These are phyloP conservation scores for Collybia mongolica DNA, from an alignment of 768 basidiomycete genomes.

Conservation along the genomic window DNA sequence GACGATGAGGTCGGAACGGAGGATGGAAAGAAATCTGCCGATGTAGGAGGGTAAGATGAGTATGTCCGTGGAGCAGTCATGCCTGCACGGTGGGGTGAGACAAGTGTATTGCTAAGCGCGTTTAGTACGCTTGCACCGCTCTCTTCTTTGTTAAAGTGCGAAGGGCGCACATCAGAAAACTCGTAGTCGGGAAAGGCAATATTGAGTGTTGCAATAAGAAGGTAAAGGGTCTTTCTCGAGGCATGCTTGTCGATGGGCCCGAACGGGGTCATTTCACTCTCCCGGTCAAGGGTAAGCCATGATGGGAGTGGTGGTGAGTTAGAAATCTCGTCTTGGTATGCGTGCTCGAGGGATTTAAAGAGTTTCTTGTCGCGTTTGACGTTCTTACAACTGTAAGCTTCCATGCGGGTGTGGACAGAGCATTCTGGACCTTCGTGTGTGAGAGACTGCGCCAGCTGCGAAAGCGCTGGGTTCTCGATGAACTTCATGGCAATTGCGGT, in stretches of 20 bases:
- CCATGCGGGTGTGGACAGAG: slow-evolving; percentile 87
- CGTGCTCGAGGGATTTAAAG: slow-evolving; percentile 87
- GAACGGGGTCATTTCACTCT: slow-evolving; percentile 82
- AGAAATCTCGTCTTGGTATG: slow-evolving; percentile 78
- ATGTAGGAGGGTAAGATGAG: slow-evolving; percentile 80
- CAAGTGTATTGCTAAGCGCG: slow-evolving; percentile 79
- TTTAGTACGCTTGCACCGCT: slow-evolving; percentile 78
- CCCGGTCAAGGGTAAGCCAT: slow-evolving; percentile 68
- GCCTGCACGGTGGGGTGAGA: slow-evolving; percentile 69
- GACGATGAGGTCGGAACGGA: slow-evolving; percentile 71
- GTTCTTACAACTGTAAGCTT: slow-evolving; percentile 98
- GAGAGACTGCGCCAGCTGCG: slow-evolving; percentile 73
- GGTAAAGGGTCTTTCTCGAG: slow-evolving; percentile 90
- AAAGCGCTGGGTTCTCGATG: slow-evolving; percentile 80
- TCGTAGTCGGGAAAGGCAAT: slow-evolving; percentile 98
- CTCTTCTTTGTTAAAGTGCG: slow-evolving; percentile 87
- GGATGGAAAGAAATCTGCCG: slow-evolving; percentile 74
- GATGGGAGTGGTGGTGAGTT: slow-evolving; percentile 84
- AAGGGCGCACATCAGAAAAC: slow-evolving; percentile 89
- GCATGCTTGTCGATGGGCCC: slow-evolving; percentile 85
- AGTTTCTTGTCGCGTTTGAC: slow-evolving; percentile 96
- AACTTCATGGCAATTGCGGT: slow-evolving; percentile 66
- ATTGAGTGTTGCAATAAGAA: slow-evolving; percentile 95
- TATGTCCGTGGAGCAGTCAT: slow-evolving; percentile 75
- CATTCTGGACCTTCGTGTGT: slow-evolving; percentile 87